Evolutionary conservation across 225 moss, liverwort and hornwort species (phyloP).

Genomic region (Polytrichum formosum): DNA sequence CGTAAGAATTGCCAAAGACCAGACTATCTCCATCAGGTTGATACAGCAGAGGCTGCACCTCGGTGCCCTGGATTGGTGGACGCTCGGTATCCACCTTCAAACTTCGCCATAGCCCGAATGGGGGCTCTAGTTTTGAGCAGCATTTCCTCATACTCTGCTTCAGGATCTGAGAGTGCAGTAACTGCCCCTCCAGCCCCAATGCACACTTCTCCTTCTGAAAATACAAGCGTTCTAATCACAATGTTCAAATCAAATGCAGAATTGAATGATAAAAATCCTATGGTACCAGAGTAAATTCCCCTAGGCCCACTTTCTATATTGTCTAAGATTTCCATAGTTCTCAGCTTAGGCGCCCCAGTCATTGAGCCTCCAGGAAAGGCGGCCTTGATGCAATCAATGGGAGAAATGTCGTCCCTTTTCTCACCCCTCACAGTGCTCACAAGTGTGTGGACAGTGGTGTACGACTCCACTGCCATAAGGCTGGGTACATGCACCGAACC

Average conservation of each 20-base stretch:
- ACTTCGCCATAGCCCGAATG: constrained; percentile 77
- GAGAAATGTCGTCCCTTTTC: constrained; percentile 66
- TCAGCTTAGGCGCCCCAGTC: constrained; percentile 97
- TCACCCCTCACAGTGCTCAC: constrained; percentile 88
- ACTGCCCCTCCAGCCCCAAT: constrained; percentile 97
- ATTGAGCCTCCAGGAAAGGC: constrained; percentile 99
- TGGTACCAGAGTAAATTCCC: constrained; percentile 89
- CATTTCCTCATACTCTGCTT: constrained; percentile 98
- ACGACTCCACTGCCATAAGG: constrained; percentile 94
- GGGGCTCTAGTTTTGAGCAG: constrained; percentile 91
- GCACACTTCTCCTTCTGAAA: constrained; percentile 73
- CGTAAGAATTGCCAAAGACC: constrained; percentile 8
- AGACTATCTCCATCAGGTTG: constrained; percentile 45
- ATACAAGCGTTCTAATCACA: constrained; percentile 92
- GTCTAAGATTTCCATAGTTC: constrained; percentile 97
- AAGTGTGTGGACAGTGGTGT: constrained; percentile 93
- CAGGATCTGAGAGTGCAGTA: constrained; percentile 88
- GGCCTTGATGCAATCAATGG: constrained; percentile 81
- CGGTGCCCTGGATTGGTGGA: constrained; percentile 45
- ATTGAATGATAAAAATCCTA: constrained; percentile 91
- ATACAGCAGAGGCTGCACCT: constrained; percentile 48
- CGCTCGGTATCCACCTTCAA: constrained; percentile 57
- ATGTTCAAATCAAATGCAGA: constrained; percentile 94
- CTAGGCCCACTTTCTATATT: constrained; percentile 77
- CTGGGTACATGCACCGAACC: constrained; percentile 92